Percentiles rank a stretch among this genome's conserved stretches.
These are phyloP conservation scores for Arabidopsis thaliana DNA, from an alignment of 345 rosid species.

Conservation along the genomic window DNA sequence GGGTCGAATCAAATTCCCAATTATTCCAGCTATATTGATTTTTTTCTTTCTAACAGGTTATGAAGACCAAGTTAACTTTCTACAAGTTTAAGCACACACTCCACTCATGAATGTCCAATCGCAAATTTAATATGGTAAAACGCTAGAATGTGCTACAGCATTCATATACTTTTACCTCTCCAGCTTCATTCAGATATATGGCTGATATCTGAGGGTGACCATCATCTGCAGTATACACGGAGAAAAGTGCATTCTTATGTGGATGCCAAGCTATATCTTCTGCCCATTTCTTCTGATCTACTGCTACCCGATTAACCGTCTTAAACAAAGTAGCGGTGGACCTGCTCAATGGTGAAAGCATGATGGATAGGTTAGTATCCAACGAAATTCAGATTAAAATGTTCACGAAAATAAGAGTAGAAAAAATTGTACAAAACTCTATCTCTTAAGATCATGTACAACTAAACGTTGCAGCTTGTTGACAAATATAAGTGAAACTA, in stretches of 20 bases:
- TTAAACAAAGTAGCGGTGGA: conserved; percentile 38
- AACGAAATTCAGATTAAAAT: background rate
- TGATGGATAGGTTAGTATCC: conserved; percentile 15
- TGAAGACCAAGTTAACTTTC: background rate
- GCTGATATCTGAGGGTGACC: conserved; percentile 46
- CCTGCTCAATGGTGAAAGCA: conserved; percentile 34
- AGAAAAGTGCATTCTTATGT: conserved; percentile 45
- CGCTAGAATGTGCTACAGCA: background rate
- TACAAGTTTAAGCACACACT: conserved; percentile 18
- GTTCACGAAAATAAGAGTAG: background rate
- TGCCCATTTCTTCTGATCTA: conserved; percentile 47
- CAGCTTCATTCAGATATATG: conserved; percentile 37
- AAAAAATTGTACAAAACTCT: conserved; percentile 1
- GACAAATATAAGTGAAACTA: background rate
- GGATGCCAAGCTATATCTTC: conserved; percentile 53
- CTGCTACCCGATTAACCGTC: conserved; percentile 32
- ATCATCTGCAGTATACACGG: conserved; percentile 44
- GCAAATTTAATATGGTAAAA: background rate
- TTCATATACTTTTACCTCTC: conserved; percentile 27
- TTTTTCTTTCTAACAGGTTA: conserved; percentile 5
- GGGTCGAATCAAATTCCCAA: conserved; percentile 12
- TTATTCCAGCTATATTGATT: conserved; percentile 5
- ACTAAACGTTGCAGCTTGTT: background rate
- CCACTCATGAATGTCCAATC: conserved; percentile 10
- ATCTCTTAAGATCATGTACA: background rate